Conservation (phyloP, 257 asterid species). For the Paulownia fortunei region DNA sequence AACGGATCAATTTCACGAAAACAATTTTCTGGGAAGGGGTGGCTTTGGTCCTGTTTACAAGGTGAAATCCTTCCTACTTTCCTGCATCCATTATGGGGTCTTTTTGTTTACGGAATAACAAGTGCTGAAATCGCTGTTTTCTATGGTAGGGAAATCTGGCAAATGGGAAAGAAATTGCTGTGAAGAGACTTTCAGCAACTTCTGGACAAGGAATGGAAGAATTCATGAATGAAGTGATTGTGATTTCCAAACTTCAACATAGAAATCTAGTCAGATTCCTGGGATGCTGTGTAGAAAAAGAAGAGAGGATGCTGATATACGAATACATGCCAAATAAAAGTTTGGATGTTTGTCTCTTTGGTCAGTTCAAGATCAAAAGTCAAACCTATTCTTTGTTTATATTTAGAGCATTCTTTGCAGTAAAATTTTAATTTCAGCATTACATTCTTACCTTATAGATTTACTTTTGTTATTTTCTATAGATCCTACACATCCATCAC, state of each 20-base stretch:
- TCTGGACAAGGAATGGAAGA: conserved; percentile 62
- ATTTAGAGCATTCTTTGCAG: neutral
- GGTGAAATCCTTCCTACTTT: conserved; percentile 33
- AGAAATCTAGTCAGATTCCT: conserved; percentile 57
- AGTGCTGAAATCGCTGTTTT: neutral
- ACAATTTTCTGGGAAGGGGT: conserved; percentile 61
- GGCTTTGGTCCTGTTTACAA: conserved; percentile 75
- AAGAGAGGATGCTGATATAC: conserved; percentile 57
- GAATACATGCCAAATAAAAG: conserved; percentile 69
- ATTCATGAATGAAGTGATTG: conserved; percentile 64
- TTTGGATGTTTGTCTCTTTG: conserved; percentile 54
- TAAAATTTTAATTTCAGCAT: neutral
- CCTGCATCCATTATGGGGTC: neutral
- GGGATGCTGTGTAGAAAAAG: conserved; percentile 58
- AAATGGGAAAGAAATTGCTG: conserved; percentile 59
- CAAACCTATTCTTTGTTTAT: neutral
- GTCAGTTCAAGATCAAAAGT: conserved; percentile 33
- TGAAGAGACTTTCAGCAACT: conserved; percentile 60
- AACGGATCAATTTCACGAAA: conserved; percentile 45
- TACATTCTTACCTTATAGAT: neutral
- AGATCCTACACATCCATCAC: conserved; percentile 42
- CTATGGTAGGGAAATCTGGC: conserved; percentile 41
- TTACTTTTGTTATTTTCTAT: neutral
- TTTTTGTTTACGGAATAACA: neutral
- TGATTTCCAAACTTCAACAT: conserved; percentile 66